Base-by-base conservation (phyloP, 2,329 filamentous ascomycete species). In the Sporothrix phasma region DNA sequence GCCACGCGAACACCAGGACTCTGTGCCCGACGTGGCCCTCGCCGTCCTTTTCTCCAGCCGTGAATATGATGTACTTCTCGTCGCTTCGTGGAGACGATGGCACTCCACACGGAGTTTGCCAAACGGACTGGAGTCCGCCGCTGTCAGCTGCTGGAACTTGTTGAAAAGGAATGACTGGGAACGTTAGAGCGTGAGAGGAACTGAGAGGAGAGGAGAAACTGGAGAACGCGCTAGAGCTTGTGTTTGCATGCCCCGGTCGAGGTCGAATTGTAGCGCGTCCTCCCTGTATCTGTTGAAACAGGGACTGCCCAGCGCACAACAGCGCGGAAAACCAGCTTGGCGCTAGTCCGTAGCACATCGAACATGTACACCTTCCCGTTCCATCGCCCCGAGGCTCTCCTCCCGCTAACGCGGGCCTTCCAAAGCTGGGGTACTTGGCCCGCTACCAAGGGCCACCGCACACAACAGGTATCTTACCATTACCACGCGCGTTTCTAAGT, bases 121-220 rank as follows among this genome's bases (percentile, higher is more conserved):
- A 47, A 37, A 3, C 6, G 26, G 58, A 22, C 41, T 49, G 43
- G 43, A 45, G 19, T 61, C n/a, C n/a, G 15, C 31, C 45, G 45
- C 29, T 51, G 59, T 61, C 59, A 61, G 59, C 59, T 61, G 59
- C 59, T 51, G 13, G 8, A 41, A 22, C 10, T n/a, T n/a, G 41
- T 19, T 17, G n/a, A 19, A 45, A 19, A n/a, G 8, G 17, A 15
- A 8, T 24, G 46, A 7, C 26, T n/a, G 11, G n/a, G 7, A 51
- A 2, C n/a, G n/a, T n/a, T 17, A 31, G 24, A 13, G 3, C 17
- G 13, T 19, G n/a, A 24, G n/a, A 24, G 31, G 17, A 31, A 11
- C 10, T 22, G 34, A 13, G 13, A 3, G 56, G 19, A 24, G 24
- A 45, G 56, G 41, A 26, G 29, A 10, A n/a, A 29, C 31, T 26